Conservation (phyloP, 2,329 filamentous ascomycete species). For the Aspergillus hortae region DNA sequence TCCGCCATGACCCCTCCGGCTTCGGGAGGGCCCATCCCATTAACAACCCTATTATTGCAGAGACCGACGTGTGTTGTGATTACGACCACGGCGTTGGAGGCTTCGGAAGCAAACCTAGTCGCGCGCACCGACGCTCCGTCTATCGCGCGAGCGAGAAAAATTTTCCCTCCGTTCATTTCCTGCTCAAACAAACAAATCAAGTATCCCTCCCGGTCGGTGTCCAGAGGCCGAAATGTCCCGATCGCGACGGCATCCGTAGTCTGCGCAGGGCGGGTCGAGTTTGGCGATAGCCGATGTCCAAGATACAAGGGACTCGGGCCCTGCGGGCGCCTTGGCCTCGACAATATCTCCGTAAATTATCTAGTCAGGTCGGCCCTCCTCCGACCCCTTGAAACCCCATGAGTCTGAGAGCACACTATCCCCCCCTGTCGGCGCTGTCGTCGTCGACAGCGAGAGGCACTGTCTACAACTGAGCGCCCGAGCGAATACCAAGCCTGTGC, state of each 20-base stretch:
- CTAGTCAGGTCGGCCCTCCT: not conserved
- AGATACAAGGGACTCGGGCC: not conserved
- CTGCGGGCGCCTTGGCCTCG: not conserved
- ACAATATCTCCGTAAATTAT: not conserved
- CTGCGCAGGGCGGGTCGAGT: too few relatives aligned
- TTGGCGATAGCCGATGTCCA: conserved; percentile 1
- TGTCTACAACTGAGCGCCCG: conserved; percentile 6
- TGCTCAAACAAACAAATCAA: too few relatives aligned
- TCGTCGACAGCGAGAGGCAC: not conserved
- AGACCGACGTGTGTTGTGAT: not conserved
- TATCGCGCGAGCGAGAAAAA: conserved; percentile 6
- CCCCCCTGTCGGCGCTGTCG: not conserved
- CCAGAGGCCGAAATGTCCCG: too few relatives aligned
- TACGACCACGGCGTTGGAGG: not conserved
- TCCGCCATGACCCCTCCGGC: conserved; percentile 2
- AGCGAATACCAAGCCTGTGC: conserved; percentile 7
- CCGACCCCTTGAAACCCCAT: not conserved
- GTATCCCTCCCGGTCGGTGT: too few relatives aligned
- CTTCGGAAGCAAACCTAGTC: not conserved
- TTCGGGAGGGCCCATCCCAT: not conserved
- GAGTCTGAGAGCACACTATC: not conserved
- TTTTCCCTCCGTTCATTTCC: not conserved
- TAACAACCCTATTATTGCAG: not conserved
- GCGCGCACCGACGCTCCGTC: conserved; percentile 2
- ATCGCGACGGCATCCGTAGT: too few relatives aligned